These are phyloP conservation scores for Myxozyma mucilagina DNA, from an alignment of 805 yeast genomes.

Conservation along the genomic window DNA sequence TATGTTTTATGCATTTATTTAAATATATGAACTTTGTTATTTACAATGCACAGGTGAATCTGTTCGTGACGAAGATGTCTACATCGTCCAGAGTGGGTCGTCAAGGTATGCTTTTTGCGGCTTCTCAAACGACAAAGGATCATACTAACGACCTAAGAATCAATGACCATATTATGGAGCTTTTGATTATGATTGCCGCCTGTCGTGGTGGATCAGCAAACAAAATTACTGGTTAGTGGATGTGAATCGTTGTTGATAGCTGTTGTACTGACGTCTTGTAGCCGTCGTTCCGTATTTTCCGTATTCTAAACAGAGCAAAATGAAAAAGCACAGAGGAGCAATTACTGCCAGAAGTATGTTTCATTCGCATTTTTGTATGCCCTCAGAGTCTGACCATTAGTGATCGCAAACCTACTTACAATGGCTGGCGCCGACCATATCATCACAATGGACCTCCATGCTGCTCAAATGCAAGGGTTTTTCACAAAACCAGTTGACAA, in stretches of 20 bases:
- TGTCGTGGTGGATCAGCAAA: slow-evolving; percentile 99
- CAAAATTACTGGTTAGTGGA: slow-evolving; percentile 60
- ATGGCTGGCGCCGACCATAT: slow-evolving; percentile 99
- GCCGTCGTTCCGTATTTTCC: slow-evolving; percentile 98
- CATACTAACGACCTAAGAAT: slow-evolving; percentile 42
- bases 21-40: not conserved
- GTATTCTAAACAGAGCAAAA: slow-evolving; percentile 93
- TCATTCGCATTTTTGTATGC: not conserved
- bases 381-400: slow-evolving; percentile 34
- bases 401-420: slow-evolving; percentile 90
- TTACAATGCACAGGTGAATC: slow-evolving; percentile 25
- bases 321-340: slow-evolving; percentile 99
- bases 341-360: slow-evolving; percentile 76
- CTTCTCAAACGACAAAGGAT: not conserved
- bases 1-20: slow-evolving; percentile 42
- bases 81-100: slow-evolving; percentile 36
- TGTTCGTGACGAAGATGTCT: slow-evolving; percentile 85
- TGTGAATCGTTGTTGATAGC: not conserved
- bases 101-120: slow-evolving; percentile 6
- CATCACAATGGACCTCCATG: slow-evolving; percentile 93
- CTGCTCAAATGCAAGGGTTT: slow-evolving; percentile 99
- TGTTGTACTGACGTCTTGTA: not conserved
- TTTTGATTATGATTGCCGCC: slow-evolving; percentile 87
- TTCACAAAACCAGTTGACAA: slow-evolving; percentile 97
- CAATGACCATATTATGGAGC: slow-evolving; percentile 95